Base-by-base conservation (phyloP, 805 yeast species). In the Hyphopichia homilentoma region DNA sequence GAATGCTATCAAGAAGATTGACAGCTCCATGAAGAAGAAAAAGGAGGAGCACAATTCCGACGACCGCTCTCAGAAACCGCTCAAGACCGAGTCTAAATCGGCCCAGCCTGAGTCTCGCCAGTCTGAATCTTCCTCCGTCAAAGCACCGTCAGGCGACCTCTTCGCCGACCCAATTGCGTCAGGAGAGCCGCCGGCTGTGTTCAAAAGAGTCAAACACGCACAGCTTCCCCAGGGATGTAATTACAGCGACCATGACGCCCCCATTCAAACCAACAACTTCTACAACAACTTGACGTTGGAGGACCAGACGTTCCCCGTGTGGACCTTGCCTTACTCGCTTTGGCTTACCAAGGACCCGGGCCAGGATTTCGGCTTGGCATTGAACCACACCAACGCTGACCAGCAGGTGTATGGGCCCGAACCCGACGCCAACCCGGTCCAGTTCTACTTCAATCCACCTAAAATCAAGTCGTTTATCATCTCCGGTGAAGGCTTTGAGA, bases 271-370 rank as follows among this genome's bases (percentile, higher is more conserved):
- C 6, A 85, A 85, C 54, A 84, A 84, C 49, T 85, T 84, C 48
- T 85, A 79, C 52, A 81, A 83, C 22, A 85, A 85, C 56, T 57
- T 85, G 54, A 55, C 84, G 7, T 66, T 85, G 21, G 87, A 71
- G 1, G 68, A 70, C 34, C 90, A 82, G 49, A 73, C 77, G 2
- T 65, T 74, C 35, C 85, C 90, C 0, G 72, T 79, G 0, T 85
- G 89, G 88, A 77, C 90, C 0, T 87, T 82, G 44, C 95, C 95
- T 2, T 84, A 84, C 48, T 75, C 85, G 19, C 59, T 83, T 5
- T 84, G 89, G 90, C 67, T 67, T 40, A 62, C 80, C 6, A 74
- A 65, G 34, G 70, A 63, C 25, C 61, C 59, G 2, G 54, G 49
- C 5, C 61, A 61, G 29, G 77, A 70, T 33, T 61, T 57, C 20